These are phyloP conservation scores for Glonium stellatum DNA, from an alignment of 495 filamentous ascomycete species.

Conservation along the genomic window DNA sequence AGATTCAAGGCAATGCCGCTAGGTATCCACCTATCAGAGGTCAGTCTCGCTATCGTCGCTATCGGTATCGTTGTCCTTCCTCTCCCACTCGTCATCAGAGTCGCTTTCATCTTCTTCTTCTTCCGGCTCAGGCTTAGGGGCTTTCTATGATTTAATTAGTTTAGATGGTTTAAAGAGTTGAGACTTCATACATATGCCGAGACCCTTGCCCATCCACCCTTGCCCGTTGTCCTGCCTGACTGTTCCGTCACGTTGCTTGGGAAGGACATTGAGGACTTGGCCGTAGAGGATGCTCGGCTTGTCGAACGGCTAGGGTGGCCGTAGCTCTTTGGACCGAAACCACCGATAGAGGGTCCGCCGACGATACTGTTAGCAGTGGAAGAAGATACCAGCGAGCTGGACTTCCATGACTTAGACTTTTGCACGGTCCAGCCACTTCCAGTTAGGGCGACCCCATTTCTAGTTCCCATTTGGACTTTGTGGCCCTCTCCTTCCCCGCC, in stretches of 20 bases:
- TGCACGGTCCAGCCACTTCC: slow-evolving; percentile 5
- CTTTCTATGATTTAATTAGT: slow-evolving; percentile 9
- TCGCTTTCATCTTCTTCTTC: slow-evolving; percentile 12
- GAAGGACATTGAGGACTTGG: slow-evolving; percentile 3
- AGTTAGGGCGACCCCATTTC: slow-evolving; percentile 3
- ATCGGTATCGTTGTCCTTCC: slow-evolving; percentile 11
- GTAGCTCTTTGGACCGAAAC: slow-evolving; percentile 17
- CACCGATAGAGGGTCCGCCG: background rate
- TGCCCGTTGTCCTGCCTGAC: background rate
- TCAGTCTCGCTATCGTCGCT: background rate
- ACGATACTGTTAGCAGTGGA: background rate
- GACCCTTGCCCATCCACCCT: slow-evolving; percentile 17
- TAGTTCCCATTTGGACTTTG: background rate
- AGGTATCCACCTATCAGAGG: background rate
- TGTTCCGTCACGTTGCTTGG: slow-evolving; percentile 8
- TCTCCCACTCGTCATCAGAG: slow-evolving; percentile 9
- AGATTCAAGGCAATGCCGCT: background rate
- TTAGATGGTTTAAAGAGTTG: background rate
- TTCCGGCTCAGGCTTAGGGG: background rate
- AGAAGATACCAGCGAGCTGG: background rate
- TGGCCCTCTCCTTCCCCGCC: background rate
- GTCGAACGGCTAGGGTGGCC: slow-evolving; percentile 10
- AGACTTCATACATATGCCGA: slow-evolving; percentile 17
- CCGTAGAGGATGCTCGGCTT: background rate
- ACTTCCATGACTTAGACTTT: slow-evolving; percentile 16